phyloP scores from a whole-genome alignment of 306 rosid genomes.

The Potentilla sterilis region DNA sequence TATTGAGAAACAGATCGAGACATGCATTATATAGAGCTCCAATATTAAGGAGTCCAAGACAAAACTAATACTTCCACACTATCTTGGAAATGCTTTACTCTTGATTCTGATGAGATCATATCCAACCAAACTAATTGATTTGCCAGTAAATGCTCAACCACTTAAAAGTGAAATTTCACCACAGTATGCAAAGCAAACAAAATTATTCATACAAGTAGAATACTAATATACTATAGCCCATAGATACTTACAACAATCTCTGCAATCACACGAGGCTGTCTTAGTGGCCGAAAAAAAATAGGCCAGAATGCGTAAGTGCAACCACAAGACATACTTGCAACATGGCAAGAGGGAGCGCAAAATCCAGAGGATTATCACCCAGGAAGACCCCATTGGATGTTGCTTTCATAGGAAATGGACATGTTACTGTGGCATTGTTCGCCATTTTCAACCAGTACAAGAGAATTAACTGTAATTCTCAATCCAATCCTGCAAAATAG shows the following conservation, averaged over 20 bases:
- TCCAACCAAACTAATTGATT: not conserved
- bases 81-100: not conserved
- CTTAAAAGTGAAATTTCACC: not conserved
- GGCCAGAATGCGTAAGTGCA: slow-evolving; percentile 39
- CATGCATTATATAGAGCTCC: not conserved
- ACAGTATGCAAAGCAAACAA: not conserved
- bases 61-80: not conserved
- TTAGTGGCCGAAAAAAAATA: slow-evolving; percentile 36
- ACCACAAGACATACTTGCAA: slow-evolving; percentile 49
- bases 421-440: slow-evolving; percentile 23
- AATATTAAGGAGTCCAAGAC: not conserved
- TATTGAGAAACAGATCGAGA: not conserved
- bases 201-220: not conserved
- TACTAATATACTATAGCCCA: not conserved
- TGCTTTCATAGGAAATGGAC: slow-evolving; percentile 48
- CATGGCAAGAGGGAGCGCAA: slow-evolving; percentile 59
- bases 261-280: slow-evolving; percentile 61
- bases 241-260: slow-evolving; percentile 62
- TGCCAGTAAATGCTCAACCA: not conserved
- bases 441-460: slow-evolving; percentile 33
- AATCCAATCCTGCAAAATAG: slow-evolving; percentile 25
- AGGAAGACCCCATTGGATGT: slow-evolving; percentile 71
- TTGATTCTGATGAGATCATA: not conserved
- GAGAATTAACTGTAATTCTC: not conserved
- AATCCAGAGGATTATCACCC: slow-evolving; percentile 63